These are phyloP conservation scores for Hypomontagnella submonticulosa DNA, from an alignment of 495 filamentous ascomycete genomes.

Conservation along the genomic window DNA sequence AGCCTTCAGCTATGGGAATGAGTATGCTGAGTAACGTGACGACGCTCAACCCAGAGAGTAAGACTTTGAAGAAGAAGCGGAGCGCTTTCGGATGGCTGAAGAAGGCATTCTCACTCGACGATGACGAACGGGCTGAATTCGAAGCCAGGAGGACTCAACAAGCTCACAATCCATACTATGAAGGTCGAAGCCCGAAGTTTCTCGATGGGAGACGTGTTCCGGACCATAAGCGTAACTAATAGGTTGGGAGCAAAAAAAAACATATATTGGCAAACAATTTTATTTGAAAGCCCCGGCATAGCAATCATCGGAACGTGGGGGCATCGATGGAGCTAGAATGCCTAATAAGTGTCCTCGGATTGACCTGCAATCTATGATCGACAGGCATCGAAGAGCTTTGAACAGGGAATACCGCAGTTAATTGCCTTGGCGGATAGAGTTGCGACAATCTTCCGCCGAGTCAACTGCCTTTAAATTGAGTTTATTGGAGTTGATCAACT, in stretches of 20 bases:
- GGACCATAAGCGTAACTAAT: conserved; percentile 29
- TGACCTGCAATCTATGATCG: conserved; percentile 31
- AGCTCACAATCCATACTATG: conserved; percentile 55
- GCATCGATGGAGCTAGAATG: conserved; percentile 17
- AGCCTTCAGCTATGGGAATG: conserved; percentile 63
- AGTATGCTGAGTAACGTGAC: conserved; percentile 60
- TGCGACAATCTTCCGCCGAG: conserved; percentile 13
- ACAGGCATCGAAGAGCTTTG: conserved; percentile 17
- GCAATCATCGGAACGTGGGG: conserved; percentile 6
- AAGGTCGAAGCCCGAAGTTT: conserved; percentile 54
- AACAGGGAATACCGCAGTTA: conserved; percentile 16
- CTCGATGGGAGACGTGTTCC: conserved; percentile 56
- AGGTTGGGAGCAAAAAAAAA: background rate
- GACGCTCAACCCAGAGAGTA: conserved; percentile 47
- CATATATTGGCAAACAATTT: conserved; percentile 1
- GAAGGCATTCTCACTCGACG: conserved; percentile 66
- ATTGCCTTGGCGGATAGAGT: conserved; percentile 2
- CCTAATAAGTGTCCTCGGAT: conserved; percentile 29
- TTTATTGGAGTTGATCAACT: conserved; percentile 1
- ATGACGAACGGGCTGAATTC: conserved; percentile 65
- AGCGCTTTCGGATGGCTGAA: conserved; percentile 70
- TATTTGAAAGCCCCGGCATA: conserved; percentile 3
- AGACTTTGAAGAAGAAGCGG: conserved; percentile 65
- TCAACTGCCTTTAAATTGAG: conserved; percentile 2
- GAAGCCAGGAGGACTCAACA: conserved; percentile 57